Evolutionary conservation across 305 asterid species (phyloP).

Genomic region (Fraxinus baroniana): DNA sequence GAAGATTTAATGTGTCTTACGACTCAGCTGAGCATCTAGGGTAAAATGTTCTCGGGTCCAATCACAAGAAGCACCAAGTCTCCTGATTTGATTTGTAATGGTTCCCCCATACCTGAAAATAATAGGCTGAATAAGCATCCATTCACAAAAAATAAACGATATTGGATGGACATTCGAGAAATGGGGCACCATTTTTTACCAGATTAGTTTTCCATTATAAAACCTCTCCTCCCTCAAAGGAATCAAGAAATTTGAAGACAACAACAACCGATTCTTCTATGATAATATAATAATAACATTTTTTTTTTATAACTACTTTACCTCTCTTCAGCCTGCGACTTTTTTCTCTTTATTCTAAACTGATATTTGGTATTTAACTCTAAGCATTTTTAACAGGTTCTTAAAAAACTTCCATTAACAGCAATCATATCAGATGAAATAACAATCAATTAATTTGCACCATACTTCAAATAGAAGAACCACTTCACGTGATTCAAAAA

Average conservation of each 20-base stretch:
- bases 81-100: conserved; percentile 90
- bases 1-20: conserved; percentile 69
- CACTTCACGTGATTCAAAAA: not conserved
- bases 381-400: not conserved
- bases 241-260: not conserved
- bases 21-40: conserved; percentile 91
- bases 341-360: not conserved
- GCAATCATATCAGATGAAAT: not conserved
- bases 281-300: too few species aligned
- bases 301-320: not conserved
- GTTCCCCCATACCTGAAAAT: conserved; percentile 91
- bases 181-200: not conserved
- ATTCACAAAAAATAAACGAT: conserved; percentile 15
- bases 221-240: not conserved
- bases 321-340: not conserved
- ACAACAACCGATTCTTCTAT: not conserved
- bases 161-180: conserved; percentile 9
- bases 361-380: not conserved
- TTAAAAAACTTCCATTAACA: not conserved
- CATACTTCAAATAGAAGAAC: not conserved
- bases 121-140: conserved; percentile 30
- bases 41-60: conserved; percentile 96
- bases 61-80: conserved; percentile 99
- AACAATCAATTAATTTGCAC: not conserved
- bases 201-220: not conserved